Percentiles rank a stretch among this genome's conserved stretches.
Conservation (phyloP, 345 rosid genomes). For the Boechera stricta region DNA sequence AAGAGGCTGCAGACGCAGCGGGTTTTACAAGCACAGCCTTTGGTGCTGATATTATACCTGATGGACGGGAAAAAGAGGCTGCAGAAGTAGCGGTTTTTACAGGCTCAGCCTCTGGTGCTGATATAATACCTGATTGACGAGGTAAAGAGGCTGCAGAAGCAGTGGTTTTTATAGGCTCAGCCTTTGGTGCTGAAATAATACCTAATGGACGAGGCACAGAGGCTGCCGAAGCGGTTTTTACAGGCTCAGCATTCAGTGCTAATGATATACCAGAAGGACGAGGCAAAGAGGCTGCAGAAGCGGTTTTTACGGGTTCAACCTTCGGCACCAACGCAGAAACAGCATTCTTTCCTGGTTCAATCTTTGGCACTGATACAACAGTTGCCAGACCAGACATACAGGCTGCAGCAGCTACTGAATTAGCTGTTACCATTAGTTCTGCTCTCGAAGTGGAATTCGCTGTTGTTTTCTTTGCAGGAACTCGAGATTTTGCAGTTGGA, state of each 20-base stretch:
- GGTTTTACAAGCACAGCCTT: conserved; percentile 23
- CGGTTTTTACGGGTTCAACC: conserved; percentile 18
- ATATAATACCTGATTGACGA: background rate
- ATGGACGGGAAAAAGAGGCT: conserved; percentile 8
- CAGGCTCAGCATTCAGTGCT: conserved; percentile 21
- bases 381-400: conserved; percentile 48
- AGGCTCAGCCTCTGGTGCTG: conserved; percentile 19
- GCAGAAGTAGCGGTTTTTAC: background rate
- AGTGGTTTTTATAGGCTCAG: conserved; percentile 29
- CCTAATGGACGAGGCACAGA: conserved; percentile 3
- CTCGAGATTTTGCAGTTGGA: conserved; percentile 55
- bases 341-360: conserved; percentile 39
- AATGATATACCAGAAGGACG: conserved; percentile 29
- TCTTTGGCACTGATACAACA: conserved; percentile 34
- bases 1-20: background rate
- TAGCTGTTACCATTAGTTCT: conserved; percentile 69
- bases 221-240: background rate
- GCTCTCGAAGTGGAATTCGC: conserved; percentile 49
- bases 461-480: conserved; percentile 46
- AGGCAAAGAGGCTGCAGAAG: conserved; percentile 14
- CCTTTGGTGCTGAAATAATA: background rate
- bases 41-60: conserved; percentile 33
- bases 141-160: conserved; percentile 33
- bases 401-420: conserved; percentile 84
- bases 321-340: conserved; percentile 28